Evolutionary conservation across 78 protist genomes (phyloP), one percentile per base, ranked within the genome.

Genomic region (Cavenderia fasciculata): DNA sequence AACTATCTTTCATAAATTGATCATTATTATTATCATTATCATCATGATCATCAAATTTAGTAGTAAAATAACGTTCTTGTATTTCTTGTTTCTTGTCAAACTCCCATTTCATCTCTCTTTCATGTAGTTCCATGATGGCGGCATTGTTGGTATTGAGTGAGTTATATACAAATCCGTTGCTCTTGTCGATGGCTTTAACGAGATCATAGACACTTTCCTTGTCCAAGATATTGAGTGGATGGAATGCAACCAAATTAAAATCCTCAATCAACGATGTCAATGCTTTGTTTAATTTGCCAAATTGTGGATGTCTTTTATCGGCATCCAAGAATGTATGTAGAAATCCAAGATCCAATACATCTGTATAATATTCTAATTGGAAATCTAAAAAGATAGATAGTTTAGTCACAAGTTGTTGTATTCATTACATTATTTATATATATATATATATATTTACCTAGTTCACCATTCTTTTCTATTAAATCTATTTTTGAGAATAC

Each of bases 401-500:
- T n/a, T n/a, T n/a, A n/a, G 16, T 31, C n/a, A 74, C n/a, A 3
- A 7, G 36, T 12, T 46, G 21, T 21, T 12, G 4, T 36, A 79
- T 31, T 2, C 2, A 25, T 33, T 41, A 57, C 8, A 33, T 5
- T 18, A 12, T 11, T 36, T 33, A 31, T 7, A 79, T 56, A 10
- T 7, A 6, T 21, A 7, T 36, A 46, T 36, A n/a, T 73, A 21
- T 33, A 49, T 23, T 21, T 57, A 57, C 63, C 63, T 40, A 68
- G 33, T 7, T 59, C 59, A 21, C 90, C 90, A 68, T 68, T 68
- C 62, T 77, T 31, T 57, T 94, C 94, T 4, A 98, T 18, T 16
- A 98, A 61, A 59, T 99, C 99, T 31, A 97, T 74, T 69, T 99
- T 99, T 10, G 99, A 95, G 14, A 99, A 86, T 23, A 99, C 92